Conservation (phyloP, 768 basidiomycete genomes). For the Auricularia sp. region DNA sequence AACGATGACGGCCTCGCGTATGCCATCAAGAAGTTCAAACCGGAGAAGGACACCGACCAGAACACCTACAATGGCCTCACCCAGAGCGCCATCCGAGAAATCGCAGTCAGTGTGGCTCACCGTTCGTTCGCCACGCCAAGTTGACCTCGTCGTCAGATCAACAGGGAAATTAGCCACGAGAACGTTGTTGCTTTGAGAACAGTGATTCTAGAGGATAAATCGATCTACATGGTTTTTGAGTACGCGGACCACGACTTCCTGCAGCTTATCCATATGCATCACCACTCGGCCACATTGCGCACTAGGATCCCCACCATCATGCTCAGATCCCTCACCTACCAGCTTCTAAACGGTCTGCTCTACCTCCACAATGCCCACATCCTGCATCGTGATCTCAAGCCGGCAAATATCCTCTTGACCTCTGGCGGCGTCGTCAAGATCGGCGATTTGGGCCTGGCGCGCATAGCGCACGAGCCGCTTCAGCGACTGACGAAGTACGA, state of each 20-base stretch:
- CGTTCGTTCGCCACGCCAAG: no score
- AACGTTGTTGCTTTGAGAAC: constrained; percentile 88
- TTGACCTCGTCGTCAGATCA: constrained; percentile 41
- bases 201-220: constrained; percentile 95
- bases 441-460: constrained; percentile 92
- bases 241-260: constrained; percentile 98
- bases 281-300: constrained; percentile 86
- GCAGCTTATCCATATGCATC: constrained; percentile 99
- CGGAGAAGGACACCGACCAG: constrained; percentile 97
- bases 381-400: constrained; percentile 95
- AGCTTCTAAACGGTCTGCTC: constrained; percentile 85
- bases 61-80: constrained; percentile 94
- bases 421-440: constrained; percentile 87
- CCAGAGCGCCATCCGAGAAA: constrained; percentile 95
- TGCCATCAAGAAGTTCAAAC: constrained; percentile 99
- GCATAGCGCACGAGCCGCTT: constrained; percentile 82
- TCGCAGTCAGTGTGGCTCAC: constrained; percentile 46
- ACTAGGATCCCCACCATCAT: constrained; percentile 62
- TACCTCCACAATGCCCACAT: constrained; percentile 94
- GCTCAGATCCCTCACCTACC: constrained; percentile 88
- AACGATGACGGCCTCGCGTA: constrained; percentile 59
- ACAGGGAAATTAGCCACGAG: constrained; percentile 81
- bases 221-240: constrained; percentile 98
- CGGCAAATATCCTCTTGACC: constrained; percentile 95
- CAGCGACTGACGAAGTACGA: constrained; percentile 88